Conservation (phyloP, 345 rosid species). For the Tarenaya hassleriana region DNA sequence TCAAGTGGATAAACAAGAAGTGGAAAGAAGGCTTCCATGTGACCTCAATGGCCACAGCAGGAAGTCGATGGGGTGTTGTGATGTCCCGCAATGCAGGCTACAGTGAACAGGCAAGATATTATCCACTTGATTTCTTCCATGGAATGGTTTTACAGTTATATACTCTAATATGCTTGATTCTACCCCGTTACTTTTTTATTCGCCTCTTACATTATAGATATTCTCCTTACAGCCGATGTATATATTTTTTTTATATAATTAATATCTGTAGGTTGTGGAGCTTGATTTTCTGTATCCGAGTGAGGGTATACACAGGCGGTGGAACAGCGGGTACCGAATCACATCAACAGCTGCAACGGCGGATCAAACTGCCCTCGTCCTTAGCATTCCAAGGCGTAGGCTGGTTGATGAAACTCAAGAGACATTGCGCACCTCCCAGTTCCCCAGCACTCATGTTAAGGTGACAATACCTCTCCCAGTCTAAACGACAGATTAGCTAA, state of each 20-base stretch:
- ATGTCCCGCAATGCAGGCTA: constrained; percentile 94
- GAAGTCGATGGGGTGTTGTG: constrained; percentile 87
- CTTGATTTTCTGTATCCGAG: constrained; percentile 97
- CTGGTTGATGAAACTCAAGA: constrained; percentile 88
- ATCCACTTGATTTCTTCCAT: background rate
- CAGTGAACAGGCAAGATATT: constrained; percentile 57
- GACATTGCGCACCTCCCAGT: constrained; percentile 83
- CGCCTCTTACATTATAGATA: too few relatives aligned
- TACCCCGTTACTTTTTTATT: too few relatives aligned
- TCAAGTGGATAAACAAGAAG: constrained; percentile 92
- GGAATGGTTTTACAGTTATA: background rate
- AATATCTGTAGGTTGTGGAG: constrained; percentile 65
- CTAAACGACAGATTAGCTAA: background rate
- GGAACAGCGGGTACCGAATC: constrained; percentile 84
- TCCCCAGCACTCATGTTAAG: constrained; percentile 92
- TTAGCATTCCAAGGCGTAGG: constrained; percentile 68
- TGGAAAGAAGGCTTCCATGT: constrained; percentile 96
- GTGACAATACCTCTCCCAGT: constrained; percentile 28
- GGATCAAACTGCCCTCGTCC: constrained; percentile 92
- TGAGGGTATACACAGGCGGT: constrained; percentile 87
- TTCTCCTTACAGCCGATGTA: too few relatives aligned
- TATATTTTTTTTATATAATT: too few relatives aligned
- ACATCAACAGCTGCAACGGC: constrained; percentile 93
- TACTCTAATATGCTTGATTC: background rate
- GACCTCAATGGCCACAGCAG: constrained; percentile 93